These are phyloP conservation scores for Xanthoparmelia taractica DNA, from an alignment of 495 filamentous ascomycete genomes.

Conservation along the genomic window DNA sequence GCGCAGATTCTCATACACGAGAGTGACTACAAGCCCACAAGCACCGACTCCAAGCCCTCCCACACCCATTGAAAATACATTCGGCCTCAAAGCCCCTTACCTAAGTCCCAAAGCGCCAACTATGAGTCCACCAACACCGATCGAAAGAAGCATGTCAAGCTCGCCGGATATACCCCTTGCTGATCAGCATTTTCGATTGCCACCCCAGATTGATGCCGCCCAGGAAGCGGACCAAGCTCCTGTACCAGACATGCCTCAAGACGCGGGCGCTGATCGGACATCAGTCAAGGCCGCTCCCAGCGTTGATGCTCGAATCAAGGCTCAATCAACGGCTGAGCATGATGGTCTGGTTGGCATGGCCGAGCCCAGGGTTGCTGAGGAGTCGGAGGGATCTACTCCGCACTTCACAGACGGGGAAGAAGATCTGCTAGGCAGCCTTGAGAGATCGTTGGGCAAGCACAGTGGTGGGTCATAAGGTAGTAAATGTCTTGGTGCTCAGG, in stretches of 20 bases:
- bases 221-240: not conserved
- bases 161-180: conserved; percentile 23
- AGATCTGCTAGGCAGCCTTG: conserved; percentile 21
- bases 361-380: conserved; percentile 10
- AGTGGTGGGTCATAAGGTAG: not conserved
- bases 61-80: conserved; percentile 25
- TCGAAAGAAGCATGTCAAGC: conserved; percentile 19
- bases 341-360: conserved; percentile 16
- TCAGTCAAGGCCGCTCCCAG: conserved; percentile 19
- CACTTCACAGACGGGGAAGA: conserved; percentile 21
- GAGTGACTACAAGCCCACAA: conserved; percentile 19
- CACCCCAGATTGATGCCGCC: conserved; percentile 8
- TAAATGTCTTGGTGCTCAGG: not conserved
- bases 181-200: conserved; percentile 17
- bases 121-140: conserved; percentile 21
- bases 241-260: conserved; percentile 1
- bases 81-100: conserved; percentile 10
- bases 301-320: conserved; percentile 10
- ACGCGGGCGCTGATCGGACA: conserved; percentile 5
- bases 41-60: conserved; percentile 26
- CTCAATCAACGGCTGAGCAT: conserved; percentile 15
- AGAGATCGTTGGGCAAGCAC: conserved; percentile 15
- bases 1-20: conserved; percentile 17
- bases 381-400: not conserved
- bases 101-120: conserved; percentile 24